Evolutionary conservation across 2,329 filamentous ascomycete genomes (phyloP), one percentile per base, ranked within the genome.

Genomic region (Thielaviopsis populi): DNA sequence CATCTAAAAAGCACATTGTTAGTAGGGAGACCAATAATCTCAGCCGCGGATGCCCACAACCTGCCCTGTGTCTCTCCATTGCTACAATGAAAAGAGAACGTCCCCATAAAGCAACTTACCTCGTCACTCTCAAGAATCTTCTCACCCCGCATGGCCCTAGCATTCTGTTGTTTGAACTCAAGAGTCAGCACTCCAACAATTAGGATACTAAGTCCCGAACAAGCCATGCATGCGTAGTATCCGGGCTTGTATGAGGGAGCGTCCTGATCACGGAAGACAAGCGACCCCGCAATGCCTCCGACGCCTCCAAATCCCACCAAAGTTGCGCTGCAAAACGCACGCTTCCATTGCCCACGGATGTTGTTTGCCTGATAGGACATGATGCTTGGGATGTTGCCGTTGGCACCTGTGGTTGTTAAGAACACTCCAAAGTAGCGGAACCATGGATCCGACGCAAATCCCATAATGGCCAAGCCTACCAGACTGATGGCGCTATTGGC

Each of bases 281-380:
- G 76, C 68, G 82, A 83, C 30, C 88, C 88, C 0, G 83, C 82
- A 67, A 94, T 94, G 41, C 89, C 89, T 43, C 89, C 89, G 30
- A 95, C 77, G 1, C 87, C 88, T 7, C 88, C 88, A 60, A 88
- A 83, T 1, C 86, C 87, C 2, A 94, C 86, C 1, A 92, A 79
- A 0, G 85, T 86, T 1, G 89, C 87, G 66, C 83, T 88, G 72
- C 83, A 86, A 68, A 94, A 85, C 0, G 89, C 89, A 59, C 90
- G 83, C 76, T 92, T 95, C 88, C 89, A 95, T 75, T 94, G 89
- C 0, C 89, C 89, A 62, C 88, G 84, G 70, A 95, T 86, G 74
- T 95, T 95, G 75, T 92, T 94, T 50, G 88, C 88, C 75, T 92
- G 89, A 75, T 89, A 94, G 0, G 88, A 81, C 76, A 95, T 83